Evolutionary conservation across 176 grass and related monocot genomes (phyloP).

Genomic region (Aegilops tauschii): DNA sequence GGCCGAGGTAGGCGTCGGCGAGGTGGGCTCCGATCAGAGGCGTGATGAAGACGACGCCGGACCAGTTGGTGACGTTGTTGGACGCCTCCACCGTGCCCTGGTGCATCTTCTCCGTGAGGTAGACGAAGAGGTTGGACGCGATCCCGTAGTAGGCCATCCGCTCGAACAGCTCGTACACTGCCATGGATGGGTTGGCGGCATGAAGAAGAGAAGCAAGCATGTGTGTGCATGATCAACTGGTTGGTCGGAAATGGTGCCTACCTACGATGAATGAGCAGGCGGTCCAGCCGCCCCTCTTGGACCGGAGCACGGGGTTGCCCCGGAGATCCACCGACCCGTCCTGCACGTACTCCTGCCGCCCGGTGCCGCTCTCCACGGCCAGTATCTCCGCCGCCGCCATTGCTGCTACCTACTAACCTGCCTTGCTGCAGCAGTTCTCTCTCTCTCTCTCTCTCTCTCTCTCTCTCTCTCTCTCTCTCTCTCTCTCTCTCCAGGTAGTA

Average conservation of each 20-base stretch:
- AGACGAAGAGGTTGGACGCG: constrained; percentile 36
- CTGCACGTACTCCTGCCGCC: constrained; percentile 27
- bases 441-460: background rate
- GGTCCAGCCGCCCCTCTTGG: constrained; percentile 46
- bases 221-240: too few relatives aligned
- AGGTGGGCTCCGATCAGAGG: constrained; percentile 26
- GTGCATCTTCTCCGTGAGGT: constrained; percentile 34
- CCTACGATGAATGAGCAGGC: constrained; percentile 50
- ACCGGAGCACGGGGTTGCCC: constrained; percentile 43
- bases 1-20: constrained; percentile 43
- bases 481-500: too few relatives aligned
- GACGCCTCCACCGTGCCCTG: constrained; percentile 42
- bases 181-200: background rate
- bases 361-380: constrained; percentile 10
- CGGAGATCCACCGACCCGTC: constrained; percentile 50
- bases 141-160: constrained; percentile 47
- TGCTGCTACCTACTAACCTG: background rate
- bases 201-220: background rate
- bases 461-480: too few relatives aligned
- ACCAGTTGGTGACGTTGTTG: constrained; percentile 47
- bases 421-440: background rate
- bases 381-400: constrained; percentile 11
- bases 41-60: constrained; percentile 26
- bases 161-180: constrained; percentile 48
- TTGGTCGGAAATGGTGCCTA: background rate